A percentile compares a stretch with the other conserved stretches of the same genome.
These are phyloP conservation scores for Leptodermis oblonga DNA, from an alignment of 257 asterid species.

Conservation along the genomic window DNA sequence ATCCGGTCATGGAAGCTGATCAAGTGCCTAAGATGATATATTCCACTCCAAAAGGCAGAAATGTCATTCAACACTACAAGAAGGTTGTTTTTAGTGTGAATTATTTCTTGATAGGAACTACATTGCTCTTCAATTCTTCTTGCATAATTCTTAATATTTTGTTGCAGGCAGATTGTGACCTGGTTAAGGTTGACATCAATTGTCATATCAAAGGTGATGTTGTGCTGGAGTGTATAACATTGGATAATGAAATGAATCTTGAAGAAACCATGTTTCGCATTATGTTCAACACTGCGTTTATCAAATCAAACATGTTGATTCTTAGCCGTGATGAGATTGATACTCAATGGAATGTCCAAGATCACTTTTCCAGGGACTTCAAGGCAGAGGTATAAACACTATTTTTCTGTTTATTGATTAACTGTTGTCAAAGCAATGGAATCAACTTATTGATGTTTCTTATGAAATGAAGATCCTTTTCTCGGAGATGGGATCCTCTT, in stretches of 20 bases:
- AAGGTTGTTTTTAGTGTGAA: conserved; percentile 40
- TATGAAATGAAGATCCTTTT: conserved; percentile 50
- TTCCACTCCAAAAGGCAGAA: conserved; percentile 37
- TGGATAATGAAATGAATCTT: conserved; percentile 36
- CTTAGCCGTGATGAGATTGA: conserved; percentile 56
- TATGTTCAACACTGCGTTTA: conserved; percentile 69
- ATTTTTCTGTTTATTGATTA: neutral
- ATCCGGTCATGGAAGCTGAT: conserved; percentile 54
- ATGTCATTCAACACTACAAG: conserved; percentile 30
- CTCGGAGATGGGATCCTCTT: conserved; percentile 50
- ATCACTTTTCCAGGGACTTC: conserved; percentile 49
- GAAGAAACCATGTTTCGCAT: conserved; percentile 61
- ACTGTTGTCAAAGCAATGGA: neutral
- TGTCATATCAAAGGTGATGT: conserved; percentile 75
- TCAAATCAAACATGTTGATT: conserved; percentile 46
- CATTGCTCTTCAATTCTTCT: neutral
- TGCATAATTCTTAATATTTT: conserved; percentile 21
- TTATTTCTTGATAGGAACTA: neutral
- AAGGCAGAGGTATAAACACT: conserved; percentile 53
- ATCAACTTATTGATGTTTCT: conserved; percentile 15
- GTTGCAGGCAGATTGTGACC: conserved; percentile 60
- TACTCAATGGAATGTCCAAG: conserved; percentile 44
- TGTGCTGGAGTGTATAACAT: conserved; percentile 58
- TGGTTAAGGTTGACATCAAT: conserved; percentile 53
- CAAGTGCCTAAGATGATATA: conserved; percentile 42